Evolutionary conservation across 208 protist species (phyloP).

Genomic region (Kentomonas sorsogonicus): DNA sequence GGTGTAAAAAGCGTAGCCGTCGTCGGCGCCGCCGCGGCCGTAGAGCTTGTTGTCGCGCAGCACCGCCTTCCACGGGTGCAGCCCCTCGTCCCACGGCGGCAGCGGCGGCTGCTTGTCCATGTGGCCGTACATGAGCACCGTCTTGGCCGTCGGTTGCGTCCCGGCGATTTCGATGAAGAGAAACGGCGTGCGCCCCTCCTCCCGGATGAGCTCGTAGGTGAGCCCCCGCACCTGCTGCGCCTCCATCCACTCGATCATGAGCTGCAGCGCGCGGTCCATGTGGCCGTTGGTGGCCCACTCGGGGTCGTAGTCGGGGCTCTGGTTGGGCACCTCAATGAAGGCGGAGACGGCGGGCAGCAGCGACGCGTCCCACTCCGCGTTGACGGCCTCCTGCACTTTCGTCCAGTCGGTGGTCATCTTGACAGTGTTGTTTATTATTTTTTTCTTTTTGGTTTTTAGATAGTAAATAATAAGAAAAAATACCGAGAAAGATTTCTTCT

Average conservation of each 20-base stretch:
- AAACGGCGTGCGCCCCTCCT: conserved; percentile 76
- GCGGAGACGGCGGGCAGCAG: conserved; percentile 75
- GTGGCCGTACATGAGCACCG: conserved; percentile 94
- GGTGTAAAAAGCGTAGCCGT: conserved; percentile 86
- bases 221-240: conserved; percentile 67
- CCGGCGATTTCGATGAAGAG: conserved; percentile 76
- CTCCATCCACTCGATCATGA: conserved; percentile 86
- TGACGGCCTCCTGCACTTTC: conserved; percentile 40
- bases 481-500: too few species aligned
- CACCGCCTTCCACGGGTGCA: conserved; percentile 82
- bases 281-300: conserved; percentile 86
- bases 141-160: conserved; percentile 46
- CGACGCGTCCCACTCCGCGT: conserved; percentile 77
- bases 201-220: conserved; percentile 67
- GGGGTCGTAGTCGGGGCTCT: conserved; percentile 89
- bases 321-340: conserved; percentile 92
- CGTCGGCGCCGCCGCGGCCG: conserved; percentile 88
- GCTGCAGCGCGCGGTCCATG: conserved; percentile 77
- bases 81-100: conserved; percentile 84
- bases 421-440: too few species aligned
- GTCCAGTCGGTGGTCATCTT: too few species aligned
- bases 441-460: too few species aligned
- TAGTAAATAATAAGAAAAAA: too few species aligned
- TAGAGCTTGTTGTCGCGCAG: conserved; percentile 87
- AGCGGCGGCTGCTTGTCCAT: conserved; percentile 97